Percentiles rank a stretch among this genome's conserved stretches.
Conservation (phyloP, 2,329 filamentous ascomycete genomes). For the Arthroderma uncinatum region DNA sequence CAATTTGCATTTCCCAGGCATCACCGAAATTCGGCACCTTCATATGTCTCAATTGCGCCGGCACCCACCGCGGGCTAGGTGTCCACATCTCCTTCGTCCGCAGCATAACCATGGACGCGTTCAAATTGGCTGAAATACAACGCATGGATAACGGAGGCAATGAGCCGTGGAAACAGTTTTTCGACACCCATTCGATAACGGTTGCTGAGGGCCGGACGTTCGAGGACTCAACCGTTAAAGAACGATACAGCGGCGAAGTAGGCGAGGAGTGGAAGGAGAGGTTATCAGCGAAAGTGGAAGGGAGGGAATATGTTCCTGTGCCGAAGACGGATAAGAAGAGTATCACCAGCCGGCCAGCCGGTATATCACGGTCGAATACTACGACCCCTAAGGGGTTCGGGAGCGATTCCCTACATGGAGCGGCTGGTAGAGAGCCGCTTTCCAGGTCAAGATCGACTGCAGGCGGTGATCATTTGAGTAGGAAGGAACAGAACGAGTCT, state of each 20-base stretch:
- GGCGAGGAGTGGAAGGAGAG: constrained; percentile 95
- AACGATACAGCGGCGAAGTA: constrained; percentile 77
- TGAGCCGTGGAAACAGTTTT: constrained; percentile 75
- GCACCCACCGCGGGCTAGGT: constrained; percentile 84
- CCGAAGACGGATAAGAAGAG: constrained; percentile 43
- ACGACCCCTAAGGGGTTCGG: constrained; percentile 23
- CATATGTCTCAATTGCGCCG: constrained; percentile 93
- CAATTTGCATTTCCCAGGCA: constrained; percentile 35
- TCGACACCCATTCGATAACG: constrained; percentile 59
- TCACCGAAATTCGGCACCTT: constrained; percentile 97
- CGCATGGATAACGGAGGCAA: constrained; percentile 92
- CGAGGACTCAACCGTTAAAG: constrained; percentile 79
- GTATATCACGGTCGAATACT: constrained; percentile 27
- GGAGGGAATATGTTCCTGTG: constrained; percentile 68
- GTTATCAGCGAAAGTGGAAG: constrained; percentile 76
- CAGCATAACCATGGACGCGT: constrained; percentile 96
- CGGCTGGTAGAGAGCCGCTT: constrained; percentile 15
- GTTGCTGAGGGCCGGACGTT: constrained; percentile 59
- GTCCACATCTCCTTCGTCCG: constrained; percentile 98
- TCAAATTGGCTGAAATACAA: constrained; percentile 84
- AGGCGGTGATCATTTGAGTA: constrained; percentile 35
- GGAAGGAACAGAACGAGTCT: constrained; percentile 61
- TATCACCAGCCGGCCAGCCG: constrained; percentile 14
- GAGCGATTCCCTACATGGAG: constrained; percentile 17
- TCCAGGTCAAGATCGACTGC: constrained; percentile 20